Conservation (phyloP, 768 basidiomycete species). For the Collybia sordida region DNA sequence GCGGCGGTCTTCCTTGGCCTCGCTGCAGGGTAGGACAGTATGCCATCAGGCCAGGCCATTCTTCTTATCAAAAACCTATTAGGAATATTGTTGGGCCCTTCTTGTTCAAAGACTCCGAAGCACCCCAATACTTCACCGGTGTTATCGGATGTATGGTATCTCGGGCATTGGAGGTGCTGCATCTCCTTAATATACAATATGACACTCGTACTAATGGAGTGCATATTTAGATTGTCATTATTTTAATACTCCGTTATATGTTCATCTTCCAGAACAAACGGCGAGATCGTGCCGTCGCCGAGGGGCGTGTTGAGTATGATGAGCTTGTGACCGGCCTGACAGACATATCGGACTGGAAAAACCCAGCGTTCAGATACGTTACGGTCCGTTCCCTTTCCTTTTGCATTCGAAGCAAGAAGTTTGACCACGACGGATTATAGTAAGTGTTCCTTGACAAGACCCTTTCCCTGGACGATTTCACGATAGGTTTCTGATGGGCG, state of each 20-base stretch:
- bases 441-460: too few species aligned
- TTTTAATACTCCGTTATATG: constrained; percentile 21
- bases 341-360: constrained; percentile 24
- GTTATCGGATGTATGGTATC: constrained; percentile 22
- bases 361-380: constrained; percentile 22
- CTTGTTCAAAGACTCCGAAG: constrained; percentile 21
- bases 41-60: too few species aligned
- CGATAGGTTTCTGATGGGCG: too few species aligned
- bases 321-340: constrained; percentile 12
- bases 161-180: constrained; percentile 16
- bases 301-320: constrained; percentile 19
- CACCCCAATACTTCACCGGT: constrained; percentile 20
- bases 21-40: constrained; percentile 13
- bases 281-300: constrained; percentile 17
- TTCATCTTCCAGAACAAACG: constrained; percentile 15
- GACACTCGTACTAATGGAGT: neutral
- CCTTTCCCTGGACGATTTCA: too few species aligned
- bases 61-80: neutral
- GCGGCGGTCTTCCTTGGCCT: constrained; percentile 20
- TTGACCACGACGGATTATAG: too few species aligned
- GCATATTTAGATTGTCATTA: constrained; percentile 17
- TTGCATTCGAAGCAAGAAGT: too few species aligned
- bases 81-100: constrained; percentile 23
- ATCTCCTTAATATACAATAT: neutral
- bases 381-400: neutral